Percentiles rank a stretch among this genome's conserved stretches.
These are phyloP conservation scores for Plenodomus lindquistii DNA, from an alignment of 2,329 filamentous ascomycete species.

Conservation along the genomic window DNA sequence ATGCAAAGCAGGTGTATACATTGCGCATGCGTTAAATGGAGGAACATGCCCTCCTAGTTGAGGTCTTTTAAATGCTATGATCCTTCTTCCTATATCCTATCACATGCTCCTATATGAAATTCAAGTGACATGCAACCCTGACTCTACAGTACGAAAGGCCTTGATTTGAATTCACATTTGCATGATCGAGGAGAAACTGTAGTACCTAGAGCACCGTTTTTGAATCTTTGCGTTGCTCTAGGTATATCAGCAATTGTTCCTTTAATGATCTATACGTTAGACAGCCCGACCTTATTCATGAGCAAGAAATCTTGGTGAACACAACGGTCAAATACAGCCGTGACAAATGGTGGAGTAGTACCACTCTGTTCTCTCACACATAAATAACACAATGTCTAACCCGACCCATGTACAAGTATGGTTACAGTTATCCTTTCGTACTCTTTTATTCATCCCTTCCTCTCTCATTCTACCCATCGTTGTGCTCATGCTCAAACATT, in stretches of 20 bases:
- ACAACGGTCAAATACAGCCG: not conserved
- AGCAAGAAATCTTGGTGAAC: too few relatives aligned
- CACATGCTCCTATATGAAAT: not conserved
- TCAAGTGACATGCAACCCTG: too few relatives aligned
- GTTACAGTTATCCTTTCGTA: slow-evolving; percentile 12
- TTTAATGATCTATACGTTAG: too few relatives aligned
- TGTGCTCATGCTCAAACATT: not conserved
- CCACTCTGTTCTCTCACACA: not conserved
- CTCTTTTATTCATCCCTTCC: not conserved
- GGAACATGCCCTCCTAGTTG: not conserved
- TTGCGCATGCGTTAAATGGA: not conserved
- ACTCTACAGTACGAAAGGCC: too few relatives aligned
- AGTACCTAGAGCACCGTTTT: too few relatives aligned
- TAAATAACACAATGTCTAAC: slow-evolving; percentile 1
- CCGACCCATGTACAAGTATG: slow-evolving; percentile 10
- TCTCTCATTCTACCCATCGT: not conserved
- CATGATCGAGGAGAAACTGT: too few relatives aligned
- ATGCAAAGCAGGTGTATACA: not conserved
- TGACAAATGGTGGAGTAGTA: not conserved
- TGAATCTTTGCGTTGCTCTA: too few relatives aligned
- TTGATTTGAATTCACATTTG: too few relatives aligned
- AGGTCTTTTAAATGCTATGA: not conserved
- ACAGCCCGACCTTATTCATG: too few relatives aligned
- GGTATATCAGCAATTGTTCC: too few relatives aligned
- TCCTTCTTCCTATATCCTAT: not conserved